Evolutionary conservation across 441 rosid genomes (phyloP), one percentile per base, ranked within the genome.

Genomic region (Melianthus villosus): DNA sequence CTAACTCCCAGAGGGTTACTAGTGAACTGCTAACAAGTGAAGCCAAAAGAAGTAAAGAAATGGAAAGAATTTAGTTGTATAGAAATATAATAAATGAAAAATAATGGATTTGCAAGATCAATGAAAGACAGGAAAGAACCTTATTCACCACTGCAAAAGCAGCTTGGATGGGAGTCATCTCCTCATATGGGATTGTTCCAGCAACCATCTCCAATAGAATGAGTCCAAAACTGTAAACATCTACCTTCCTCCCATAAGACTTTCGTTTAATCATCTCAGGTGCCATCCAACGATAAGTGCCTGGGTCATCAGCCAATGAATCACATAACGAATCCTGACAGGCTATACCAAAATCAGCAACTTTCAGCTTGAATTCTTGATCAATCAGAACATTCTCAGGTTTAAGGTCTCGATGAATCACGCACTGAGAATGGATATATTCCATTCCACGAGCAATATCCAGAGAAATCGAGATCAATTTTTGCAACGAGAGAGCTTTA

Each of bases 211-310:
- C 98, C 98, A 96, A 89, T 18, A 89, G 59, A 38, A 89, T 82
- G 7, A 89, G 86, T 50, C 94, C 96, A 57, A 84, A 89, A 43
- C 98, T 77, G 55, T 89, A 89, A 2, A 82, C 98, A 46, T 89
- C 98, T 1, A 77, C 96, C 61, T 62, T 82, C 44, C 65, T 57
- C 16, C 98, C 94, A 42, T 82, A 79, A 10, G 93, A 45, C 67
- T 79, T 81, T 46, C 62, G 66, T 50, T 72, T 84, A 2, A 89
- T 82, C 98, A 89, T 84, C 64, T 89, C 98, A 31, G 98, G 98
- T 42, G 98, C 98, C 98, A 89, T 89, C 98, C 98, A 89, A 38
- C 98, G 73, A 34, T 79, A 89, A 1, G 98, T 89, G n/a, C 98
- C 98, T 0, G 94, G 96, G 38, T 89, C 98, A 56, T 84, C 98